Evolutionary conservation across 2,329 filamentous ascomycete species (phyloP).

Genomic region (Onygenales sp.): DNA sequence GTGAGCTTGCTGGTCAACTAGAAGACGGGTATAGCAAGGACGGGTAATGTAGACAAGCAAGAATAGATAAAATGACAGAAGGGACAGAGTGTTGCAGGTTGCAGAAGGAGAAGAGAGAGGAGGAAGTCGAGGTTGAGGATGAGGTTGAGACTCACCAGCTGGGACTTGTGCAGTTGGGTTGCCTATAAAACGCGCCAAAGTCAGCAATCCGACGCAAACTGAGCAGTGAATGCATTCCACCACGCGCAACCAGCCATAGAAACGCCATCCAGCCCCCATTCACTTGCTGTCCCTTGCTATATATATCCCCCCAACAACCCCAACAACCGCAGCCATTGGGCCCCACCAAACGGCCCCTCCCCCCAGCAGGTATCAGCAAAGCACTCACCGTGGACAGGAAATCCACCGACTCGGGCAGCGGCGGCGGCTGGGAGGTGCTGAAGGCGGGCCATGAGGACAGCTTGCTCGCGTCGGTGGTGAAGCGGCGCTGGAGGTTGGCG

Average conservation of each 20-base stretch:
- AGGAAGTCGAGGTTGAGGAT: slow-evolving; percentile 3
- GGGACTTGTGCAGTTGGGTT: slow-evolving; percentile 17
- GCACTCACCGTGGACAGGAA: slow-evolving; percentile 44
- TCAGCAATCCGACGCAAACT: slow-evolving; percentile 2
- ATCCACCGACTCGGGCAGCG: slow-evolving; percentile 45
- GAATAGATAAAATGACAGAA: slow-evolving; percentile 1
- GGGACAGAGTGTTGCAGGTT: neutral
- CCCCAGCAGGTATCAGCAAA: neutral
- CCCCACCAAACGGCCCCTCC: neutral
- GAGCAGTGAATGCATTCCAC: neutral
- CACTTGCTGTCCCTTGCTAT: neutral
- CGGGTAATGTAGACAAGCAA: slow-evolving; percentile 1
- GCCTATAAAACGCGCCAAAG: slow-evolving; percentile 11
- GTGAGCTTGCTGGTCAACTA: neutral
- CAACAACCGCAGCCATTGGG: neutral
- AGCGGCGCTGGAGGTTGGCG: slow-evolving; percentile 74
- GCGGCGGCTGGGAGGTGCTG: slow-evolving; percentile 40
- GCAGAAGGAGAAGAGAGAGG: slow-evolving; percentile 9
- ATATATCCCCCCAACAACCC: neutral
- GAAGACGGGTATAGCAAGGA: neutral
- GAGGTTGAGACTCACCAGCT: slow-evolving; percentile 15
- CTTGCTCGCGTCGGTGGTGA: slow-evolving; percentile 84
- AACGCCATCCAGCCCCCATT: neutral
- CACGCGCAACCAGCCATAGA: neutral
- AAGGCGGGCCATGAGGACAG: slow-evolving; percentile 64